A percentile compares a stretch with the other conserved stretches of the same genome.
Evolutionary conservation across 116 monocot genomes (phyloP).

Genomic region (Papilionanthe hybrid): DNA sequence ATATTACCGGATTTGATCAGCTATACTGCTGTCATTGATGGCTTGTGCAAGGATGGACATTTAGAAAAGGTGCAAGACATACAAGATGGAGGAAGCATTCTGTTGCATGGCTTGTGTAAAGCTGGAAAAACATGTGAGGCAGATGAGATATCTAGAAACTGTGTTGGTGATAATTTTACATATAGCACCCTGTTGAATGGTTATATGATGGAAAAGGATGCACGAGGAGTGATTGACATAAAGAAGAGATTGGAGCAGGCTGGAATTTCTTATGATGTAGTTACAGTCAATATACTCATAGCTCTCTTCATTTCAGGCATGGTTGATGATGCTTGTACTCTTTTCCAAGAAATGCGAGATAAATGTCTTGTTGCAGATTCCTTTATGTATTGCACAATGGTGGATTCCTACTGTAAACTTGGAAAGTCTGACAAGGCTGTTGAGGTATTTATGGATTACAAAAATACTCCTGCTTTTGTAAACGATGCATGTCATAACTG

Average conservation of each 20-base stretch:
- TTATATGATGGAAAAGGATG: slow-evolving; percentile 42
- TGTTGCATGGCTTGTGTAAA: slow-evolving; percentile 71
- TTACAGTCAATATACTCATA: slow-evolving; percentile 53
- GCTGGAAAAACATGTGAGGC: slow-evolving; percentile 29
- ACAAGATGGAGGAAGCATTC: slow-evolving; percentile 51
- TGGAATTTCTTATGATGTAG: slow-evolving; percentile 33
- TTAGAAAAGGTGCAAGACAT: slow-evolving; percentile 61
- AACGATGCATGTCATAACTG: slow-evolving; percentile 20
- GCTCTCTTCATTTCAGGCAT: slow-evolving; percentile 49
- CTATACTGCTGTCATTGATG: slow-evolving; percentile 48
- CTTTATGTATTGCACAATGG: slow-evolving; percentile 43
- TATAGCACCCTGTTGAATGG: slow-evolving; percentile 68
- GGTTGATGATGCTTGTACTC: slow-evolving; percentile 46
- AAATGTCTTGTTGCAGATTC: slow-evolving; percentile 41
- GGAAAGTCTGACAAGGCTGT: slow-evolving; percentile 37
- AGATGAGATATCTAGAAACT: slow-evolving; percentile 32
- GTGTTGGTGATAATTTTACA: no score
- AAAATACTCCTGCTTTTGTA: slow-evolving; percentile 10
- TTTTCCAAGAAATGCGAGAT: slow-evolving; percentile 50
- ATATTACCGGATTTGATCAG: slow-evolving; percentile 42
- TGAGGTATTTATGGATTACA: slow-evolving; percentile 40
- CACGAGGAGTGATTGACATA: slow-evolving; percentile 28
- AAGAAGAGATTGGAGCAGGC: slow-evolving; percentile 47
- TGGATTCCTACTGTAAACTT: slow-evolving; percentile 36
- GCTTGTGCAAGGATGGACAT: slow-evolving; percentile 52